Conservation (phyloP, 805 yeast species). For the Jamesozyma jinghongensis region DNA sequence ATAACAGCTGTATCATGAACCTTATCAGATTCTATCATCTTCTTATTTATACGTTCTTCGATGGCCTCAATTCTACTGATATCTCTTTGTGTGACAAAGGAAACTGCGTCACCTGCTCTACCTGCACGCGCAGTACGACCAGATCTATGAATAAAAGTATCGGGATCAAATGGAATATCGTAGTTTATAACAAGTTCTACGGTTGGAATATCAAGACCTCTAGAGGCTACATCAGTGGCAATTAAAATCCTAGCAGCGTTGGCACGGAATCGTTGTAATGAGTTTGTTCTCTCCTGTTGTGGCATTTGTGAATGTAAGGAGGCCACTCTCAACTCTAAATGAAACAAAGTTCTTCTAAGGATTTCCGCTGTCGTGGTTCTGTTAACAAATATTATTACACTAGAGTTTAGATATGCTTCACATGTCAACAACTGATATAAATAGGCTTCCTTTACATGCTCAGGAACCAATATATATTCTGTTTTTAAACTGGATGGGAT, state of each 20-base stretch:
- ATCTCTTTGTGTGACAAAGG: constrained; percentile 80
- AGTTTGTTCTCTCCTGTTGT: constrained; percentile 82
- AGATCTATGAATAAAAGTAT: constrained; percentile 91
- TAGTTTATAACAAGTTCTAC: constrained; percentile 86
- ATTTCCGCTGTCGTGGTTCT: constrained; percentile 86
- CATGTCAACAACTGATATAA: constrained; percentile 57
- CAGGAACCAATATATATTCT: constrained; percentile 68
- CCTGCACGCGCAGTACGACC: constrained; percentile 99
- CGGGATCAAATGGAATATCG: constrained; percentile 93
- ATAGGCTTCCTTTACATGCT: constrained; percentile 84
- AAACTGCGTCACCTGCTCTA: constrained; percentile 70
- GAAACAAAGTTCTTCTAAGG: constrained; percentile 63
- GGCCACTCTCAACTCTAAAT: constrained; percentile 71
- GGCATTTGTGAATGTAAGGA: constrained; percentile 93
- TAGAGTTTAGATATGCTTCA: constrained; percentile 52
- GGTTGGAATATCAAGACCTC: constrained; percentile 94
- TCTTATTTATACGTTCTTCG: constrained; percentile 71
- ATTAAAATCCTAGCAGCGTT: constrained; percentile 87
- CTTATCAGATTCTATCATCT: constrained; percentile 65
- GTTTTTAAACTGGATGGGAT: constrained; percentile 66
- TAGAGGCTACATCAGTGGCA: constrained; percentile 94
- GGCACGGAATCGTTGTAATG: constrained; percentile 87
- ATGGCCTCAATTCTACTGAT: constrained; percentile 73
- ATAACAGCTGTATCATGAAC: constrained; percentile 73
- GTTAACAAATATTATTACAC: constrained; percentile 84